Evolutionary conservation across 179 eudicot genomes (phyloP).

Genomic region (Vitellaria paradoxa): DNA sequence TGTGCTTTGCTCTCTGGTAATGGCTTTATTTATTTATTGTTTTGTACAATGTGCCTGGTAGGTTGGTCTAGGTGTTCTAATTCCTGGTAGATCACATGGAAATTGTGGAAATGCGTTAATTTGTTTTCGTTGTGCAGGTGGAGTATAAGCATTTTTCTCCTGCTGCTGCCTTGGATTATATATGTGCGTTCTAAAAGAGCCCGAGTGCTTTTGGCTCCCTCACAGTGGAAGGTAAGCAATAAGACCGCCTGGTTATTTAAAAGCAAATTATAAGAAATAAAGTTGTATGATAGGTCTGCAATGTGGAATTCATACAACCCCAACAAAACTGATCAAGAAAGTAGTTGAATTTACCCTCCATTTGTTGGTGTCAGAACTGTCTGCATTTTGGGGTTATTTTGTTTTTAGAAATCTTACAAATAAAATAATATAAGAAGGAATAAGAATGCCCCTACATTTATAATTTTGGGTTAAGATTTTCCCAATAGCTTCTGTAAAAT

Average conservation of each 20-base stretch:
- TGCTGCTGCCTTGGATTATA: conserved; percentile 70
- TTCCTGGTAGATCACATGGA: neutral
- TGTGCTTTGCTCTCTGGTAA: conserved; percentile 85
- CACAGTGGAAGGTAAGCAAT: conserved; percentile 78
- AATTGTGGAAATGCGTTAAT: neutral
- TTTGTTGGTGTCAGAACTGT: neutral
- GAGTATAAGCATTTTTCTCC: conserved; percentile 83
- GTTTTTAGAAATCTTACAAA: neutral
- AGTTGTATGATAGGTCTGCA: neutral
- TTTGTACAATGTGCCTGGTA: neutral
- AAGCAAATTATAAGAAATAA: neutral
- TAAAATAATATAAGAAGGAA: neutral
- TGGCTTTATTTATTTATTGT: neutral
- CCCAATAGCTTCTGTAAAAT: too few species aligned
- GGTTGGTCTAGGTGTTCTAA: neutral
- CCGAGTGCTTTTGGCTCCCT: conserved; percentile 79
- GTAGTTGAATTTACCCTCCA: neutral
- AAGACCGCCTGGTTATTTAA: neutral
- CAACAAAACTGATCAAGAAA: neutral
- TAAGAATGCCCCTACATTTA: neutral
- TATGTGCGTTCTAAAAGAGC: conserved; percentile 85
- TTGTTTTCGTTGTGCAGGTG: conserved; percentile 44
- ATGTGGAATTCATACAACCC: neutral
- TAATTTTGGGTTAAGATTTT: neutral
- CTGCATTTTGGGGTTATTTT: conserved; percentile 6